Conservation (phyloP, 78 protist genomes). For the Dictyostelium citrinum region DNA sequence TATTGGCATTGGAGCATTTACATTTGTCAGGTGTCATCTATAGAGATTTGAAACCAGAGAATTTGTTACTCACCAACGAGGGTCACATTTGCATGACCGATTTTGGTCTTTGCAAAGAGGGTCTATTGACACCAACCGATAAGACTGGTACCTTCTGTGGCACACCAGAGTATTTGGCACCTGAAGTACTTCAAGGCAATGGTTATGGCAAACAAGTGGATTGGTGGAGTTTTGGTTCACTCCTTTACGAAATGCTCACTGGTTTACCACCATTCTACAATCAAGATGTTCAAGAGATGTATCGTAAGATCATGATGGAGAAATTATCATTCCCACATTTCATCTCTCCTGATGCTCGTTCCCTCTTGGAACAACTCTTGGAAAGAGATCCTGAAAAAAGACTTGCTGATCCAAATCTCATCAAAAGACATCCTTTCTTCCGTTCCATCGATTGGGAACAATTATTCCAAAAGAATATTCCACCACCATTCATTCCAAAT, state of each 20-base stretch:
- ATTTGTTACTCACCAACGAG: constrained; percentile 82
- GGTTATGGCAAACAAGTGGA: constrained; percentile 92
- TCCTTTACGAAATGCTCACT: constrained; percentile 91
- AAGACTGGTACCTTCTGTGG: constrained; percentile 96
- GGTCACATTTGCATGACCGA: constrained; percentile 95
- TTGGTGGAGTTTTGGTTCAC: constrained; percentile 97
- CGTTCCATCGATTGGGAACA: constrained; percentile 83
- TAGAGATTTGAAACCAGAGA: constrained; percentile 91
- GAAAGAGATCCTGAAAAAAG: constrained; percentile 82
- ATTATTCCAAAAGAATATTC: constrained; percentile 78
- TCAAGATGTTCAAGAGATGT: constrained; percentile 85
- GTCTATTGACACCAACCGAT: constrained; percentile 36
- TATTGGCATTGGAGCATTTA: constrained; percentile 92
- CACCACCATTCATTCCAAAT: constrained; percentile 86
- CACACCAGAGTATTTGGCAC: constrained; percentile 97
- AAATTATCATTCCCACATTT: constrained; percentile 72
- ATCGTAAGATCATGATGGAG: constrained; percentile 78
- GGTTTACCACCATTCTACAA: constrained; percentile 90
- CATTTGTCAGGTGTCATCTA: constrained; percentile 93
- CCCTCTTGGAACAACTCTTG: constrained; percentile 81
- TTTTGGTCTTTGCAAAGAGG: constrained; percentile 92
- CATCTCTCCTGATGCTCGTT: constrained; percentile 76
- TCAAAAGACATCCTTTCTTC: constrained; percentile 82
- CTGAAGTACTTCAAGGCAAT: constrained; percentile 90
- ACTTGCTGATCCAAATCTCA: constrained; percentile 77